Evolutionary conservation across 2,329 filamentous ascomycete genomes (phyloP), one percentile per base, ranked within the genome.

Genomic region (Colletotrichum sp.): DNA sequence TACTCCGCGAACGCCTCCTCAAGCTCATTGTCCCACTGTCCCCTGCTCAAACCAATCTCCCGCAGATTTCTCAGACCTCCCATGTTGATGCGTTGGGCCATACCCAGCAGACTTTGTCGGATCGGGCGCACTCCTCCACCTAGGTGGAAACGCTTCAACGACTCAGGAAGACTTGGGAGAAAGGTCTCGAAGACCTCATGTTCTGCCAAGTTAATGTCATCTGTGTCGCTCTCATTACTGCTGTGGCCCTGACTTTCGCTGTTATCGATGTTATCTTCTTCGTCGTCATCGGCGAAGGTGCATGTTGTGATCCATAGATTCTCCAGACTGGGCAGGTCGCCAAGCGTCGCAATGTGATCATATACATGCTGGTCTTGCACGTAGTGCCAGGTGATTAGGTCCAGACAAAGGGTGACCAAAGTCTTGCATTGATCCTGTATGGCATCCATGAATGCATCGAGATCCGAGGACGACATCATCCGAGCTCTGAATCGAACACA

Each of bases 401-500:
- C 44, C 0, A 52, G 44, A 52, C 44, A 4, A 52, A 21, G 44
- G 3, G 10, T 21, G 44, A 1, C 10, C 44, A 52, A 52, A 18
- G n/a, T 52, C 44, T 52, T 21, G 44, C 0, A 3, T 21, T 13
- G 44, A 0, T 21, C 10, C n/a, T 1, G 18, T 12, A 52, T 52
- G n/a, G 44, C n/a, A 52, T 21, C 10, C 44, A 52, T 52, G 44
- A 21, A 12, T 44, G 18, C 18, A 44, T n/a, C 9, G 39, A 44
- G 9, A 44, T 44, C 18, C 39, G 39, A 44, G 39, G 18, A 7
- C 39, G 18, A 44, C 39, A 44, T 44, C 18, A 44, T 44, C 2
- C 1, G 39, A 44, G 5, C 18, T 3, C 0, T 0, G 10, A 52
- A 7, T 3, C 44, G 44, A 13, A 52, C n/a, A 0, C 44, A 52